Percentiles rank a stretch among this genome's conserved stretches.
phyloP scores from a whole-genome alignment of 176 grass and related monocot species.

The Triticum dicoccoides region DNA sequence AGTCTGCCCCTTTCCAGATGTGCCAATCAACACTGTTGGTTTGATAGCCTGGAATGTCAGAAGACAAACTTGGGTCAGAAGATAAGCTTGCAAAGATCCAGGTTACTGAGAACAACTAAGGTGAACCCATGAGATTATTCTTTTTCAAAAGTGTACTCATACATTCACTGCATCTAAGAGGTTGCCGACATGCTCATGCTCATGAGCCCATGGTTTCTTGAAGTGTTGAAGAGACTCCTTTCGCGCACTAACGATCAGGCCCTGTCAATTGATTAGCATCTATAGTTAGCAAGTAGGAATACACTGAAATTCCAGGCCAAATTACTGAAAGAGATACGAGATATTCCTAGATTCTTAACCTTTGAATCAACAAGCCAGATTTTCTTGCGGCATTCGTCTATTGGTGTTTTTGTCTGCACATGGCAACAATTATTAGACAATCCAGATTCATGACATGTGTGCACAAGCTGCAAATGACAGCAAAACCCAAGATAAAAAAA shows the following conservation, averaged over 20 bases:
- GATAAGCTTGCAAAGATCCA: background rate
- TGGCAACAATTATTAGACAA: conserved; percentile 4
- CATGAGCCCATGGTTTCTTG: conserved; percentile 98
- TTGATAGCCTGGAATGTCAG: conserved; percentile 58
- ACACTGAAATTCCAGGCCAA: background rate
- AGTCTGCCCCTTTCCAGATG: conserved; percentile 93
- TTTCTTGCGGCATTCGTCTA: conserved; percentile 84
- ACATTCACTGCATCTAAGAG: conserved; percentile 87
- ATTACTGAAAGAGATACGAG: conserved; percentile 5
- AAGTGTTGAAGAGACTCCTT: conserved; percentile 93
- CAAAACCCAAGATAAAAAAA: background rate
- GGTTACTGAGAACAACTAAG: background rate
- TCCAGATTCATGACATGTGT: background rate
- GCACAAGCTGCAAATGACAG: background rate
- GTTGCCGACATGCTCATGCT: conserved; percentile 58
- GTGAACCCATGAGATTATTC: background rate
- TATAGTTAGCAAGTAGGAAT: conserved; percentile 32
- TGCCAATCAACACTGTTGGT: conserved; percentile 85
- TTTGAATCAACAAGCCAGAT: conserved; percentile 99
- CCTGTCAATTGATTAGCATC: conserved; percentile 49
- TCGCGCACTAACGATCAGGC: conserved; percentile 75
- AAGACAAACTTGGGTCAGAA: conserved; percentile 25
- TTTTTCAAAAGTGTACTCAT: background rate
- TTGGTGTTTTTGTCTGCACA: conserved; percentile 67
- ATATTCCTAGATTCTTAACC: conserved; percentile 33